Evolutionary conservation across 257 asterid species (phyloP), one percentile per base, ranked within the genome.

Genomic region (Solanum sitiens): DNA sequence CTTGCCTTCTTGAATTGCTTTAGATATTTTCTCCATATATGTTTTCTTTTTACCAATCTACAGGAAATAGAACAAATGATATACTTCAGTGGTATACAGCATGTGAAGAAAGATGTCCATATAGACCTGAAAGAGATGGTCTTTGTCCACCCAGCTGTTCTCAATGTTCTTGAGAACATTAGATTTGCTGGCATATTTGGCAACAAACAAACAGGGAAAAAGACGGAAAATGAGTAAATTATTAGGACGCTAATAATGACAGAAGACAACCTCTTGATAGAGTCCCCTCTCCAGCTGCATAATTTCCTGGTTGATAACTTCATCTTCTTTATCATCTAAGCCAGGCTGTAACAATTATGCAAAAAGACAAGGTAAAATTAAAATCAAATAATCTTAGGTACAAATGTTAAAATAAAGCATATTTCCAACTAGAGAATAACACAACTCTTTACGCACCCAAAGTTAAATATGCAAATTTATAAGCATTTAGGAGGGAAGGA

Each of bases 261-360:
- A 89, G 53, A 47, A 80, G 45, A 87, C 89, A 86, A 97, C 99
- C 98, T 95, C 93, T 86, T 93, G 98, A 77, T 83, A 90, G 89
- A 97, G 96, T 86, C 90, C 92, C 86, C 33, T 88, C 91, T 94
- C 93, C 86, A 96, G 93, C 90, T 87, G 96, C 89, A 88, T 89
- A 89, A 96, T 89, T 91, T 96, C 96, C 90, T 95, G 93, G 87
- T 90, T 75, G 89, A 95, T 88, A 74, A 87, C 87, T 86, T 92
- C 95, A 65, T 94, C 98, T 90, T 96, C 99, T 93, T 94, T 96
- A 90, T 95, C 98, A 42, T 92, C 96, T 92, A 97, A 89, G 42
- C 93, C 97, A 80, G 99, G 99, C 99, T 97, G 93, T 79, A 87
- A 86, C 63, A 88, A 50, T 44, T 42, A 61, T 88, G 71, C 88